phyloP scores from a whole-genome alignment of 192 early-diverging fungal species.

The Gigaspora rosea region DNA sequence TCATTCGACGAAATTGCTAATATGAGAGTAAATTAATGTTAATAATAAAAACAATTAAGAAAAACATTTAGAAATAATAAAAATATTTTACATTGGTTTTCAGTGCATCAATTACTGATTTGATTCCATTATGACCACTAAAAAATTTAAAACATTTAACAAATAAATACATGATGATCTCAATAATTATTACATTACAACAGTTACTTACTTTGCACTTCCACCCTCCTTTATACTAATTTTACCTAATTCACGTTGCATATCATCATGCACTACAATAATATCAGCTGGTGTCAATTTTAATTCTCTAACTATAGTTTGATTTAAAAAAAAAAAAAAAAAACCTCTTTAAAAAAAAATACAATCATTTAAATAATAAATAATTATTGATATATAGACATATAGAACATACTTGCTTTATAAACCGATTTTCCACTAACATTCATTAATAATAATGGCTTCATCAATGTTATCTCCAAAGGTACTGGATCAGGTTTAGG shows the following conservation, averaged over 20 bases:
- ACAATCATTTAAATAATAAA: no score
- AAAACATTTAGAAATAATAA: not conserved
- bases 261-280: slow-evolving; percentile 73
- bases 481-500: slow-evolving; percentile 32
- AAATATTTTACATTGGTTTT: slow-evolving; percentile 42
- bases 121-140: slow-evolving; percentile 74
- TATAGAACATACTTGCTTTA: slow-evolving; percentile 62
- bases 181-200: not conserved
- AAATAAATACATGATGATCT: not conserved
- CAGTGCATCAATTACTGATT: slow-evolving; percentile 60
- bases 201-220: slow-evolving; percentile 54
- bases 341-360: no score
- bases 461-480: slow-evolving; percentile 57
- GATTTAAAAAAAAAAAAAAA: no score
- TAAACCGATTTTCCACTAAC: slow-evolving; percentile 61
- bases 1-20: slow-evolving; percentile 56
- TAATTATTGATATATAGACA: no score
- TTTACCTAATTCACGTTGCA: slow-evolving; percentile 67
- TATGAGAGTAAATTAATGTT: not conserved
- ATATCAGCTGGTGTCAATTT: slow-evolving; percentile 47
- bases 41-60: not conserved
- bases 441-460: slow-evolving; percentile 71
- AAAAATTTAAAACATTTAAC: not conserved
- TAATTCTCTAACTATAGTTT: slow-evolving; percentile 46
- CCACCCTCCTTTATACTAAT: slow-evolving; percentile 61